These are phyloP conservation scores for Fusarium chaquense DNA, from an alignment of 2,329 filamentous ascomycete species.

Conservation along the genomic window DNA sequence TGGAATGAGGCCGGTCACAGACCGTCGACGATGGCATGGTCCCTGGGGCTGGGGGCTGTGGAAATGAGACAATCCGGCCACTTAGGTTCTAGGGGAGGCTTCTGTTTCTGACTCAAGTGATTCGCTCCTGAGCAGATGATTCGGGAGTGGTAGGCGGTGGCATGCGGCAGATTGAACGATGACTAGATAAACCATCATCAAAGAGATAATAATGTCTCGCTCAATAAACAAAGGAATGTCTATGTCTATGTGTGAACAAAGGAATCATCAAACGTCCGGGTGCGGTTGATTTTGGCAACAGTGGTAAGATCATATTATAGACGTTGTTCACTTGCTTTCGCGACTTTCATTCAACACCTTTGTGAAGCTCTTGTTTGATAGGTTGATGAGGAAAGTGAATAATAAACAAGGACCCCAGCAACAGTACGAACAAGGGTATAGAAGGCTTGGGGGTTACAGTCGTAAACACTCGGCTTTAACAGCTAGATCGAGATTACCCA, in stretches of 20 bases:
- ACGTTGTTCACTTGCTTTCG: not conserved
- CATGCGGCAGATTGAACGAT: conserved; percentile 2
- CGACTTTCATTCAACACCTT: not conserved
- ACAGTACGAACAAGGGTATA: not conserved
- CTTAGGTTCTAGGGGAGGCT: conserved; percentile 19
- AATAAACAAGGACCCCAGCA: conserved; percentile 25
- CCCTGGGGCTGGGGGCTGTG: conserved; percentile 10
- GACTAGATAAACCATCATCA: not conserved
- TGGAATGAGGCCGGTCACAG: conserved; percentile 23
- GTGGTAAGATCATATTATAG: not conserved
- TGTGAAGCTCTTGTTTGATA: not conserved
- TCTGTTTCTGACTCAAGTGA: conserved; percentile 27
- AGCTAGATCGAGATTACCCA: conserved; percentile 25
- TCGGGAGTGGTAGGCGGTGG: conserved; percentile 11
- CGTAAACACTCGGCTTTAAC: conserved; percentile 15
- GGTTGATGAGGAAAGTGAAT: conserved; percentile 15
- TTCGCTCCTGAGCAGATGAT: not conserved
- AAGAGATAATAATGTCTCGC: not conserved
- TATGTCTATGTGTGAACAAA: not conserved
- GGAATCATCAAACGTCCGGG: not conserved
- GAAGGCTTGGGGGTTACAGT: conserved; percentile 2
- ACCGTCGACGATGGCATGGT: conserved; percentile 21
- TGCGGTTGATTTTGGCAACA: not conserved
- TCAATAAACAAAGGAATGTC: conserved; percentile 15
- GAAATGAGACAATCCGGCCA: conserved; percentile 37